Evolutionary conservation across 2,329 filamentous ascomycete genomes (phyloP), one percentile per base, ranked within the genome.

Genomic region (Fusarium sp.): DNA sequence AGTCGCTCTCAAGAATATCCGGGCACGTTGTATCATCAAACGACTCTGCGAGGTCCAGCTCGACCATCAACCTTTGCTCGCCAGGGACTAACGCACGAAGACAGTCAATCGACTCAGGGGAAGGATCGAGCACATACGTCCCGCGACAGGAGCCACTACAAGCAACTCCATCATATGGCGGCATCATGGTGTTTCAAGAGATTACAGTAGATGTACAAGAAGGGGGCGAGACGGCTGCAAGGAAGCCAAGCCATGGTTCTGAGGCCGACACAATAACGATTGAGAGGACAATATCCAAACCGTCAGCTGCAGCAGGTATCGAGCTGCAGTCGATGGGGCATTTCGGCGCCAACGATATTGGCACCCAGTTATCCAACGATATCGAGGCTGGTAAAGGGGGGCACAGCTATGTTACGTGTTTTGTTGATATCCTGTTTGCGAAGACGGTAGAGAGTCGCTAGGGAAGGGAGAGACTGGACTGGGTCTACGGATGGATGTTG

Each of bases 141-240:
- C 68, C 70, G 25, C 55, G 71, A 74, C 78, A 51, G 71, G 76
- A 67, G 77, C 14, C 83, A 29, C 39, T 62, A 18, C 58, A 63
- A 39, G 7, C 64, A 18, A 39, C 66, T 7, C 70, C 75, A 16
- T 77, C 75, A 8, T 78, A 76, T 55, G 88, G 88, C 11, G 88
- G 89, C 27, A 91, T 91, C 76, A 86, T 90, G 82, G 86, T 91
- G 11, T 88, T 87, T 29, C 87, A 89, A 69, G 88, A 91, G 73
- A 86, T 91, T 61, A 86, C 85, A 12, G 85, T 91, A n/a, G 85
- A 89, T 42, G 79, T 81, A 10, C 74, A 81, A 62, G 73, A 75
- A 37, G 66, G 63, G 14, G 65, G 65, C 29, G 67, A 64, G 25
- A n/a, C 60, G 31, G 35, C 64, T 31, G 29, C 38, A 12, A 63